Base-by-base conservation (phyloP, 2,329 filamentous ascomycete genomes). In the Didymella pomorum region DNA sequence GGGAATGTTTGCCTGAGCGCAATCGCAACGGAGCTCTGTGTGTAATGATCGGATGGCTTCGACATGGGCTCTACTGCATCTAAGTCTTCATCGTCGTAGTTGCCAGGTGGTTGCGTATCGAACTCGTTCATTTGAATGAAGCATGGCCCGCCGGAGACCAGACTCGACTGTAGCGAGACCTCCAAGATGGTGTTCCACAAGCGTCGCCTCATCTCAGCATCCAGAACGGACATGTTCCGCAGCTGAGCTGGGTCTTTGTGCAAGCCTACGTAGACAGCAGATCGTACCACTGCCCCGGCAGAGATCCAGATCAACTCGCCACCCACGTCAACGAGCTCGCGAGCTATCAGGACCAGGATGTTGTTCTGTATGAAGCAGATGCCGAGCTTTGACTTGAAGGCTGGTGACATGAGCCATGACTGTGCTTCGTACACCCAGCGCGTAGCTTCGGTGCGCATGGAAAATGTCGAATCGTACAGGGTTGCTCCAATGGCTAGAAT, bases 401-500 rank as follows among this genome's bases (percentile, higher is more conserved):
- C 76, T 0, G 86, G 86, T 5, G 80, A 79, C 0, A 82, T 80
- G 0, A 84, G 50, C 83, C 83, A 88, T 0, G 79, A 80, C 43
- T 85, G 82, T 0, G 82, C 85, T 60, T 87, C 84, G 53, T 84
- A 83, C 0, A 87, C 73, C 86, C 86, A 89, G 26, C 72, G 78
- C n/a, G 81, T 74, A 0, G 86, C 86, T 0, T 78, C 76, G 6
- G 73, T 50, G 7, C 84, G 80, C 33, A 86, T 63, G 0, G 80
- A 82, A 54, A 84, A 87, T 0, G 72, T 59, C 0, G 82, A 78
- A 50, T 87, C 83, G 55, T 84, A 81, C 0, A 77, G 75, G 1
- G 78, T 74, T 1, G 84, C 80, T 0, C 86, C 87, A 18, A 88
- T 81, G 0, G 86, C 84, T 4, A 88, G 71, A 0, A 87, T 79